These are phyloP conservation scores for Pseudocercospora macadamiae DNA, from an alignment of 2,329 filamentous ascomycete species.

Conservation along the genomic window DNA sequence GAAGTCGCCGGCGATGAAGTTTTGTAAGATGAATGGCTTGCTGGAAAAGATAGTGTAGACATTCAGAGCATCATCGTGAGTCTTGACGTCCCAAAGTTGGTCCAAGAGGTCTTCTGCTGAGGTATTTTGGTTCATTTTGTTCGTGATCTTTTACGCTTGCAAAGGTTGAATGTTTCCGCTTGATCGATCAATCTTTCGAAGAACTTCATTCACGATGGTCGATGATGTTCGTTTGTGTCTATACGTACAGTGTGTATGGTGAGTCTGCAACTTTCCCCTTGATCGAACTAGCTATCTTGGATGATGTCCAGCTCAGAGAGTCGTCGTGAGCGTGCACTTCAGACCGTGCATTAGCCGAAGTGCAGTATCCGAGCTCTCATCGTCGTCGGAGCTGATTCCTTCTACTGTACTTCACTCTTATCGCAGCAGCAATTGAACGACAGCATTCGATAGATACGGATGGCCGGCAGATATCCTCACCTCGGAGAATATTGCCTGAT, in stretches of 20 bases:
- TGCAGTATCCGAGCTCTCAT: conserved; percentile 9
- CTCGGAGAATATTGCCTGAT: not conserved
- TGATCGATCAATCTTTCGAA: too few relatives aligned
- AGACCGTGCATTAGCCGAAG: conserved; percentile 4
- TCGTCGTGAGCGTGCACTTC: too few relatives aligned
- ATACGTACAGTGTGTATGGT: too few relatives aligned
- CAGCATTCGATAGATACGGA: too few relatives aligned
- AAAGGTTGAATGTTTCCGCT: too few relatives aligned
- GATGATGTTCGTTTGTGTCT: too few relatives aligned
- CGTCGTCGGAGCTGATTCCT: too few relatives aligned
- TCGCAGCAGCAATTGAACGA: not conserved
- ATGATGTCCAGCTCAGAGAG: not conserved
- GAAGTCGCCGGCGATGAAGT: conserved; percentile 15
- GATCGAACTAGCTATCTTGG: not conserved
- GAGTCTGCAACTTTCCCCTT: not conserved
- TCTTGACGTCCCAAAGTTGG: conserved; percentile 3
- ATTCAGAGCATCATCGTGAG: not conserved
- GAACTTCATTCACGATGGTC: too few relatives aligned
- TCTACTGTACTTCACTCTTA: not conserved
- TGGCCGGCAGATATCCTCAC: too few relatives aligned
- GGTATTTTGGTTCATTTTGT: too few relatives aligned
- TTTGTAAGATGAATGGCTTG: conserved; percentile 6
- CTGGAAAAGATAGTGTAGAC: not conserved
- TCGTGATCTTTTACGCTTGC: too few relatives aligned
- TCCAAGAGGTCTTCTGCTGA: conserved; percentile 1